A percentile compares a stretch with the other conserved stretches of the same genome.
Evolutionary conservation across 108 stramenopile species (phyloP).

Genomic region (Skeletonema grethae): DNA sequence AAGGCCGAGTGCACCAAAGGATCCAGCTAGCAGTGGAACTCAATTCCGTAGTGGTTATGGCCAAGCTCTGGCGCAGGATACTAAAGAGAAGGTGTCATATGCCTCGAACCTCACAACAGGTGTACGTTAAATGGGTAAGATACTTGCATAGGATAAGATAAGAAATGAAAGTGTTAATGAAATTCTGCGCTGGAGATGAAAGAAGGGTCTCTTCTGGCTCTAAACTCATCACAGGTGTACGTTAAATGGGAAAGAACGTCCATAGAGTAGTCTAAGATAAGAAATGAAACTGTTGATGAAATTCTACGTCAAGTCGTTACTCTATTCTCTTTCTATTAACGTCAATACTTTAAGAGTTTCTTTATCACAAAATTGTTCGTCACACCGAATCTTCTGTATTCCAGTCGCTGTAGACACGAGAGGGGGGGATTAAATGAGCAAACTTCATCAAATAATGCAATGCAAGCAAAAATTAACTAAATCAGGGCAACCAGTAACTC

Average conservation of each 20-base stretch:
- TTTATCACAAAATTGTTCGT: neutral
- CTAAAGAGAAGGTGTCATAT: conserved; percentile 93
- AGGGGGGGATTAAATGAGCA: neutral
- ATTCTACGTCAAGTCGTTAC: neutral
- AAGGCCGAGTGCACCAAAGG: conserved; percentile 92
- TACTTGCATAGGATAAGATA: neutral
- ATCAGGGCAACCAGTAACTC: neutral
- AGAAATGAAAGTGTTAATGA: too few relatives aligned
- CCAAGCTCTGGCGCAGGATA: conserved; percentile 97
- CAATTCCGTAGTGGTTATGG: conserved; percentile 93
- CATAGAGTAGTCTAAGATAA: neutral
- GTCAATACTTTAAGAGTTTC: too few relatives aligned
- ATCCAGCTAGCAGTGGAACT: conserved; percentile 74
- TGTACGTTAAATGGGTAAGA: conserved; percentile 19
- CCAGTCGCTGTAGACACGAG: neutral
- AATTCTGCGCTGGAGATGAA: too few relatives aligned
- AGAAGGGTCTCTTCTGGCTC: too few relatives aligned
- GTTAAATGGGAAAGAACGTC: conserved; percentile 13
- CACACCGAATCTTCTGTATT: neutral
- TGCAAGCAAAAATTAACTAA: neutral
- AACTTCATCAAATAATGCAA: neutral
- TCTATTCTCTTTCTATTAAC: neutral
- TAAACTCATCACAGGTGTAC: conserved; percentile 81
- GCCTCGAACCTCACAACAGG: conserved; percentile 92
- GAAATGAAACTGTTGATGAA: neutral